These are phyloP conservation scores for Tephrocybe sp. DNA, from an alignment of 768 basidiomycete species.

Conservation along the genomic window DNA sequence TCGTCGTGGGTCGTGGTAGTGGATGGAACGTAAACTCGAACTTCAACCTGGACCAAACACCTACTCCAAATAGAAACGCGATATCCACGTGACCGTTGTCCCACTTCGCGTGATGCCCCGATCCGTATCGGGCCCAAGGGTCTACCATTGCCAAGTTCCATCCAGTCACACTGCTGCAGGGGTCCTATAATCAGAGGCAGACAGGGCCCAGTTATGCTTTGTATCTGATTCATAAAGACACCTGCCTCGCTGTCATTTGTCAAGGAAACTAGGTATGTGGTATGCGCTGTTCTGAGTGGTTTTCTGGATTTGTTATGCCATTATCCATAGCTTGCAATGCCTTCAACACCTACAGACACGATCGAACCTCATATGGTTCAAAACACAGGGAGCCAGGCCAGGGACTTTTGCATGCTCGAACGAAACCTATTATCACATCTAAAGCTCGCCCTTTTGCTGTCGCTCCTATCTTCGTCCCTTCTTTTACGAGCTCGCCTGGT, in stretches of 20 bases:
- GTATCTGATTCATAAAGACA: too few species aligned
- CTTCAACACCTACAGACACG: neutral
- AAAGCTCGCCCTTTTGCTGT: constrained; percentile 62
- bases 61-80: constrained; percentile 34
- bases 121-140: too few species aligned
- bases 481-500: constrained; percentile 60
- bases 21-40: constrained; percentile 4
- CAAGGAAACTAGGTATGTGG: too few species aligned
- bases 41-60: constrained; percentile 40
- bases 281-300: neutral
- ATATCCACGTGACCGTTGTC: constrained; percentile 27
- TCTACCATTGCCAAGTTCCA: too few species aligned
- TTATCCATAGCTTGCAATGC: neutral
- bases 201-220: too few species aligned
- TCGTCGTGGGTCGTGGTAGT: constrained; percentile 13
- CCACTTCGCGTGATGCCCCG: constrained; percentile 6
- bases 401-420: constrained; percentile 79
- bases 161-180: too few species aligned
- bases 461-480: constrained; percentile 60
- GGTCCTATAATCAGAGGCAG: too few species aligned
- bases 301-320: neutral
- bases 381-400: constrained; percentile 58
- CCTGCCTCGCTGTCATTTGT: too few species aligned
- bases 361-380: constrained; percentile 30
- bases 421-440: constrained; percentile 70